Evolutionary conservation across 139 green algal species (phyloP).

Genomic region (Raphidocelis subcapitata): DNA sequence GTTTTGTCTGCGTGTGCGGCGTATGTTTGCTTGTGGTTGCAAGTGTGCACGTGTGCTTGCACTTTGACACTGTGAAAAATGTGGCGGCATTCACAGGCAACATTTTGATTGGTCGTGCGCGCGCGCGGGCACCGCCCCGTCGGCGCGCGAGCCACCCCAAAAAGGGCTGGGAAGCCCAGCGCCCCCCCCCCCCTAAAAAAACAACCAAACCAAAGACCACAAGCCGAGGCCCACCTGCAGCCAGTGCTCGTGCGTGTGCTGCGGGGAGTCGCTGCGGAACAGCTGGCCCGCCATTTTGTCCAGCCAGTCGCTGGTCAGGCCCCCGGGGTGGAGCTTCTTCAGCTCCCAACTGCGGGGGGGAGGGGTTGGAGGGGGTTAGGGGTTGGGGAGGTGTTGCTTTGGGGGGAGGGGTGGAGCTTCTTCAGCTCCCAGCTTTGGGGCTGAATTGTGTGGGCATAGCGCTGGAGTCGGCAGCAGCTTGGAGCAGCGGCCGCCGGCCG

Average conservation of each 20-base stretch:
- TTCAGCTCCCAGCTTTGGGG: too few species aligned
- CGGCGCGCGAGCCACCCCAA: too few species aligned
- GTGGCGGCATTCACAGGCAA: background rate
- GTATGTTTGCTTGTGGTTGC: background rate
- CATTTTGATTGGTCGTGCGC: too few species aligned
- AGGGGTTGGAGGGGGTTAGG: conserved; percentile 22
- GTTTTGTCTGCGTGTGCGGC: background rate
- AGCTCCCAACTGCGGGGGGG: conserved; percentile 52
- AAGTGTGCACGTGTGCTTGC: background rate
- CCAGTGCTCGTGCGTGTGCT: conserved; percentile 90
- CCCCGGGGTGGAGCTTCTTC: conserved; percentile 71
- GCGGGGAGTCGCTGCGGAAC: conserved; percentile 60
- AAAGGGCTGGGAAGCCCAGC: too few species aligned
- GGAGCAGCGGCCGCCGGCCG: too few species aligned
- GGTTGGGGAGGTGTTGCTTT: background rate
- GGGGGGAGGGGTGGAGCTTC: background rate
- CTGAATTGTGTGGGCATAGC: too few species aligned
- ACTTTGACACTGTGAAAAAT: background rate
- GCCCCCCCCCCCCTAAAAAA: too few species aligned
- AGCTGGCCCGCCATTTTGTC: conserved; percentile 78
- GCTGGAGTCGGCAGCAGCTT: too few species aligned
- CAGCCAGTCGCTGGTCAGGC: conserved; percentile 77
- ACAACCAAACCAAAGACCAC: too few species aligned
- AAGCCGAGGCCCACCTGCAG: conserved; percentile 49
- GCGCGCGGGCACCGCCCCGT: too few species aligned